These are phyloP conservation scores for Pulveroboletus sp. DNA, from an alignment of 768 basidiomycete genomes.

Conservation along the genomic window DNA sequence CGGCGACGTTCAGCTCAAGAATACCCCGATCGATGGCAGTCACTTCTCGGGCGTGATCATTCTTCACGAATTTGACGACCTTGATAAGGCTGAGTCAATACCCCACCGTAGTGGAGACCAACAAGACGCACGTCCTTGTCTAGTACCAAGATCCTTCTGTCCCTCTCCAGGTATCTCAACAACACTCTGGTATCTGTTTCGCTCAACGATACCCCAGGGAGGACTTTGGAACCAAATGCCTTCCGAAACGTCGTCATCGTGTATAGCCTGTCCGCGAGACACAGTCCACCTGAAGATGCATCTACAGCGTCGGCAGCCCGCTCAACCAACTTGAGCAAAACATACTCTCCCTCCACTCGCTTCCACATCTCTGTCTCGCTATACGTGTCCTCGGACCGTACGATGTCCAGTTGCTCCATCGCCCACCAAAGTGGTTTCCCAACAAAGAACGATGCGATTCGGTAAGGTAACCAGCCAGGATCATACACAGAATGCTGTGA, in stretches of 20 bases:
- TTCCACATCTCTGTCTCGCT: slow-evolving; percentile 47
- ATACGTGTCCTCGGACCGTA: slow-evolving; percentile 54
- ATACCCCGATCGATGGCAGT: slow-evolving; percentile 80
- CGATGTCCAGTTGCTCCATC: slow-evolving; percentile 70
- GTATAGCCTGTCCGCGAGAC: slow-evolving; percentile 58
- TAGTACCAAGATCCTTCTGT: slow-evolving; percentile 56
- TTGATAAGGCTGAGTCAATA: slow-evolving; percentile 26
- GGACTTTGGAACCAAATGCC: slow-evolving; percentile 45
- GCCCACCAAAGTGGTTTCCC: slow-evolving; percentile 86
- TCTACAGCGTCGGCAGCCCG: slow-evolving; percentile 56
- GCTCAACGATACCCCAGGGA: slow-evolving; percentile 45
- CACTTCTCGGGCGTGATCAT: slow-evolving; percentile 41
- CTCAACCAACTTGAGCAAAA: slow-evolving; percentile 61
- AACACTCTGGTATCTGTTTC: slow-evolving; percentile 65
- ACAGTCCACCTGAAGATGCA: slow-evolving; percentile 38
- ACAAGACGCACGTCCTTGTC: slow-evolving; percentile 57
- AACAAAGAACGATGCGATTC: slow-evolving; percentile 65
- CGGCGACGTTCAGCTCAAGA: slow-evolving; percentile 70
- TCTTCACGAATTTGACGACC: slow-evolving; percentile 75
- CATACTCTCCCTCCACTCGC: slow-evolving; percentile 66
- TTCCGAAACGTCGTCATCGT: slow-evolving; percentile 54
- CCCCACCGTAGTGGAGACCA: background rate
- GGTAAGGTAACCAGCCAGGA: slow-evolving; percentile 62
- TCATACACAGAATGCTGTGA: slow-evolving; percentile 61
- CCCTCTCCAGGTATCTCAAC: slow-evolving; percentile 74